phyloP scores from a whole-genome alignment of 805 yeast genomes.

The Wickerhamiella australiensis region DNA sequence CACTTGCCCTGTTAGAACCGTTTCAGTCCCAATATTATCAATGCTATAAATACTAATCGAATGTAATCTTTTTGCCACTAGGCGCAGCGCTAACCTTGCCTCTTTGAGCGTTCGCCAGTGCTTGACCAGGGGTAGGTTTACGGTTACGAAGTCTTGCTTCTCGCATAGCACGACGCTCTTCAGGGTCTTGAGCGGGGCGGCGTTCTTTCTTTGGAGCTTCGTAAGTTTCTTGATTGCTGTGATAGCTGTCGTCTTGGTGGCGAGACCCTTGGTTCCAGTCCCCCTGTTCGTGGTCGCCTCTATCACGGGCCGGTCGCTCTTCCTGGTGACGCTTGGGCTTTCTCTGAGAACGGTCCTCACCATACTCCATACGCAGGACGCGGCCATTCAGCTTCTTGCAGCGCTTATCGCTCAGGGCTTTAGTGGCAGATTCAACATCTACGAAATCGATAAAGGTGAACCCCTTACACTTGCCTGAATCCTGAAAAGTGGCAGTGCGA shows the following conservation, averaged over 20 bases:
- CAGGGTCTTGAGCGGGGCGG: background rate
- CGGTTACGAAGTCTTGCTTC: constrained; percentile 11
- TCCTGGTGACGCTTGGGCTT: constrained; percentile 2
- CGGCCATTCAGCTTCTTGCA: constrained; percentile 60
- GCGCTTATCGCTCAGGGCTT: constrained; percentile 61
- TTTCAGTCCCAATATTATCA: background rate
- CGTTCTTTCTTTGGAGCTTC: background rate
- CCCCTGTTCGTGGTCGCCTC: background rate
- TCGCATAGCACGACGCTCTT: background rate
- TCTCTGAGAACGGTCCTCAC: constrained; percentile 78
- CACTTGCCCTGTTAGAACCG: too few species aligned
- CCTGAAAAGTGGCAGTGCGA: constrained; percentile 98
- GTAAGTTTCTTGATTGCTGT: background rate
- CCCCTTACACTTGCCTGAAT: constrained; percentile 91
- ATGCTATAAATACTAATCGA: constrained; percentile 32
- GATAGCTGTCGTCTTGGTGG: background rate
- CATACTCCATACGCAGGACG: constrained; percentile 74
- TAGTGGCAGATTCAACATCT: constrained; percentile 68
- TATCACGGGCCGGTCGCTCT: background rate
- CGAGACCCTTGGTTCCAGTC: background rate
- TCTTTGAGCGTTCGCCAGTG: constrained; percentile 79
- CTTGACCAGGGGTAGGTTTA: constrained; percentile 51
- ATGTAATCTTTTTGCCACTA: constrained; percentile 73
- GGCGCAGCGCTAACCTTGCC: constrained; percentile 83
- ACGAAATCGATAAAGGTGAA: constrained; percentile 85